Percentiles rank a stretch among this genome's conserved stretches.
phyloP scores from a whole-genome alignment of 169 alveolate species.

The Eimeria necatrix region DNA sequence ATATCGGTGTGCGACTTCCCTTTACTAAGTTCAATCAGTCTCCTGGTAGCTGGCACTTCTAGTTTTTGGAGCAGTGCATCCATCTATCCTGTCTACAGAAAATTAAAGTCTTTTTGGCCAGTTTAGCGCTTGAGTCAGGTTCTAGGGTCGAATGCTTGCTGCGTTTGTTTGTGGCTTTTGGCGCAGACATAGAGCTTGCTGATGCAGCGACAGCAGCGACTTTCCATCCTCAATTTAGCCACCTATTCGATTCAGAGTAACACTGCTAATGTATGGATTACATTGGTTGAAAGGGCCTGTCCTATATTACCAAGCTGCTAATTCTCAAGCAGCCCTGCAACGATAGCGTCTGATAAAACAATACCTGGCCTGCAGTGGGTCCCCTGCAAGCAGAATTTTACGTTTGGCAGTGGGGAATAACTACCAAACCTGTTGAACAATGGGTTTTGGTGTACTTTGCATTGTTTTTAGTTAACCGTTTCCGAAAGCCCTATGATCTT shows the following conservation, averaged over 20 bases:
- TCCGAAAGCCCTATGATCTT: no score
- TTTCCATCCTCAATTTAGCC: constrained; percentile 69
- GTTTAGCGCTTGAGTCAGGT: not conserved
- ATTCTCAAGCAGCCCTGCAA: no score
- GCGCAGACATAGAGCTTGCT: constrained; percentile 54
- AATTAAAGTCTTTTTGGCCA: not conserved
- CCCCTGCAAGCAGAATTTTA: no score
- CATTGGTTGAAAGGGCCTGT: no score
- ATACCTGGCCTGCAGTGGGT: no score
- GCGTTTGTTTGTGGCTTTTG: not conserved
- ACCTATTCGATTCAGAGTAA: constrained; percentile 51
- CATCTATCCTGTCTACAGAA: not conserved
- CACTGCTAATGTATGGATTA: no score
- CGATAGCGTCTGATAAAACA: no score
- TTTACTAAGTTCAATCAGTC: not conserved
- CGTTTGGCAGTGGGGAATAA: no score
- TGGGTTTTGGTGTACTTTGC: no score
- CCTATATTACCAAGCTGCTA: not conserved
- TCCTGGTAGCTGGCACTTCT: not conserved
- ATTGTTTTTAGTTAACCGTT: no score
- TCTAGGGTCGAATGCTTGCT: not conserved
- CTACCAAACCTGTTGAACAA: no score
- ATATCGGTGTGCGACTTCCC: constrained; percentile 17
- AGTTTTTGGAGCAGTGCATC: no score
- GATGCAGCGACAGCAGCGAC: constrained; percentile 73